These are phyloP conservation scores for Peronospora destructor DNA, from an alignment of 352 stramenopile species.

Conservation along the genomic window DNA sequence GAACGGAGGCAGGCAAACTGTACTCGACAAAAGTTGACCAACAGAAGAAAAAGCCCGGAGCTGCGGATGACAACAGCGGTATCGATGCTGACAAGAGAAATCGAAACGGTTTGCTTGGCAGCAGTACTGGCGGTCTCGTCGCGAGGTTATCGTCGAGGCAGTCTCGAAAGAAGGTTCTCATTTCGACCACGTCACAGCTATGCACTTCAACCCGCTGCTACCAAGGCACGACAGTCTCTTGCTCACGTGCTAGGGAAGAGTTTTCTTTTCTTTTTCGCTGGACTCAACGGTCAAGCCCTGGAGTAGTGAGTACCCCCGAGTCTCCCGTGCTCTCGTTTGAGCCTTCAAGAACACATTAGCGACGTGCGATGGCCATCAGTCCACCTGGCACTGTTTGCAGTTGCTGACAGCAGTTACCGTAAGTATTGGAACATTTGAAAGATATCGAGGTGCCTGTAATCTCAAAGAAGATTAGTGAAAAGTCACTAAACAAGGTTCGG, in stretches of 20 bases:
- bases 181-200: constrained; percentile 76
- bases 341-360: constrained; percentile 84
- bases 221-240: constrained; percentile 69
- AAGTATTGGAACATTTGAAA: constrained; percentile 81
- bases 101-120: constrained; percentile 24
- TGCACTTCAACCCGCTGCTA: constrained; percentile 78
- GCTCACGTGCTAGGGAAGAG: constrained; percentile 77
- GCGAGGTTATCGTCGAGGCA: constrained; percentile 64
- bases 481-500: constrained; percentile 79
- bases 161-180: constrained; percentile 65
- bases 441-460: constrained; percentile 73
- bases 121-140: constrained; percentile 25
- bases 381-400: constrained; percentile 75
- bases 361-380: constrained; percentile 81
- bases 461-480: constrained; percentile 57
- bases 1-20: constrained; percentile 74
- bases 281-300: constrained; percentile 86
- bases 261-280: no score
- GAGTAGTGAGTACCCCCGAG: constrained; percentile 69
- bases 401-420: constrained; percentile 61
- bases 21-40: constrained; percentile 71
- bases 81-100: constrained; percentile 38
- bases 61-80: constrained; percentile 17
- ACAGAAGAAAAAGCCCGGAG: constrained; percentile 57
- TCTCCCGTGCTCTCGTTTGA: constrained; percentile 75